phyloP scores from a whole-genome alignment of 306 rosid species.

The Herpetospermum pedunculosum region DNA sequence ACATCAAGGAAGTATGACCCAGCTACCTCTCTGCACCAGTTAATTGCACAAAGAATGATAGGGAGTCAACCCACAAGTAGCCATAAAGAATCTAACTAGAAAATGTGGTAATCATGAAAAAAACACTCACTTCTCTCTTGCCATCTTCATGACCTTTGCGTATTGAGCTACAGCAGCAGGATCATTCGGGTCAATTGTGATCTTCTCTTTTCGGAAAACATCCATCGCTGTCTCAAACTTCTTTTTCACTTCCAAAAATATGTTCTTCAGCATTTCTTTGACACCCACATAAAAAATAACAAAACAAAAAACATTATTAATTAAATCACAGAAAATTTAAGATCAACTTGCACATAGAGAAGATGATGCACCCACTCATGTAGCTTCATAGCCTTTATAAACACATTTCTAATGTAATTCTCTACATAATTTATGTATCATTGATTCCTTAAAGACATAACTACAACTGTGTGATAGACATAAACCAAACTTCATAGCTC shows the following conservation, averaged over 20 bases:
- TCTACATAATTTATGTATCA: not conserved
- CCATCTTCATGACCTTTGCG: conserved; percentile 71
- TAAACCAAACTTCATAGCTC: not conserved
- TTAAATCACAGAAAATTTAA: conserved; percentile 1
- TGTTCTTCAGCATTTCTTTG: conserved; percentile 74
- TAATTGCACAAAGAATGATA: not conserved
- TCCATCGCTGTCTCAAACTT: conserved; percentile 71
- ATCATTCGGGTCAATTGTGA: conserved; percentile 81
- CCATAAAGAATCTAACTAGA: not conserved
- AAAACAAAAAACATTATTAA: conserved; percentile 17
- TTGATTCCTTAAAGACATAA: not conserved
- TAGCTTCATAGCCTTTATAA: not conserved
- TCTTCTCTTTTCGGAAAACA: conserved; percentile 72
- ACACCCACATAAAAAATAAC: conserved; percentile 19
- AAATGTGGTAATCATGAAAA: conserved; percentile 1
- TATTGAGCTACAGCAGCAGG: conserved; percentile 81
- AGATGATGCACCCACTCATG: not conserved
- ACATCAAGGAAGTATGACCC: not conserved
- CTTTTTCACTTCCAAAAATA: conserved; percentile 67
- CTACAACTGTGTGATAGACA: not conserved
- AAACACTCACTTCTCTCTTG: conserved; percentile 71
- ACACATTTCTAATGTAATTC: not conserved
- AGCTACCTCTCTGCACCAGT: not conserved
- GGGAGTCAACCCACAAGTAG: not conserved
- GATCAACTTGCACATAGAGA: not conserved